phyloP scores from a whole-genome alignment of 1,284 basidiomycete species.

The Melampsora americana region DNA sequence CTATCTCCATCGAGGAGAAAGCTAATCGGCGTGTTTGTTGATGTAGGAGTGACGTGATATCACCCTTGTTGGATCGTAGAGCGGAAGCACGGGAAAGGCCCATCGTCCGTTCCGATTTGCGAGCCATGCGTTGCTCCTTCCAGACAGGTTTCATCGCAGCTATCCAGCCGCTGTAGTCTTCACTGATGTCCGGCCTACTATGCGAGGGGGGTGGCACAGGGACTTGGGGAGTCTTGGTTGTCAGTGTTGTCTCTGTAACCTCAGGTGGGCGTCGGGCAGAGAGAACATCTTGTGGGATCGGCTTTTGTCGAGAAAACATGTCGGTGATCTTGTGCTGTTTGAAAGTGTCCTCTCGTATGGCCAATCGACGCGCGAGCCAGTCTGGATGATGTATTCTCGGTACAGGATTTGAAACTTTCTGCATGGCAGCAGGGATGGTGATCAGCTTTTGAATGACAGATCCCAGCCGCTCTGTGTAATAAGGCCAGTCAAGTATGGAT shows the following conservation, averaged over 20 bases:
- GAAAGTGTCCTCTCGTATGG: constrained; percentile 88
- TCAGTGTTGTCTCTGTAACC: constrained; percentile 54
- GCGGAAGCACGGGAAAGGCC: constrained; percentile 31
- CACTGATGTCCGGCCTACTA: constrained; percentile 50
- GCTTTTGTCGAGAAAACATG: constrained; percentile 69
- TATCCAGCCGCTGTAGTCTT: constrained; percentile 75
- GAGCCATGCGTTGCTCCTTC: constrained; percentile 61
- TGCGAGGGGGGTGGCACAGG: constrained; percentile 45
- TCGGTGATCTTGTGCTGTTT: constrained; percentile 96
- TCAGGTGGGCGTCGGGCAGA: constrained; percentile 40
- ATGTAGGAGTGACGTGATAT: constrained; percentile 68
- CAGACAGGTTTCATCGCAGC: constrained; percentile 75
- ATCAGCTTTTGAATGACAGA: constrained; percentile 99
- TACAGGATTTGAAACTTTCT: constrained; percentile 93
- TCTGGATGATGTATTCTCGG: constrained; percentile 94
- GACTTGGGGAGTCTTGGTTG: constrained; percentile 47
- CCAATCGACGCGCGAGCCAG: constrained; percentile 89
- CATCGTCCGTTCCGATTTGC: constrained; percentile 47
- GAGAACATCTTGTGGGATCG: constrained; percentile 45
- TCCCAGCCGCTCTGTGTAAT: constrained; percentile 96
- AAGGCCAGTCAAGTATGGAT: constrained; percentile 94
- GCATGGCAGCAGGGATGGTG: constrained; percentile 98
- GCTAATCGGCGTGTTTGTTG: constrained; percentile 65
- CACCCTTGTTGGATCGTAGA: constrained; percentile 44
- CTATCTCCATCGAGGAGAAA: constrained; percentile 77